These are phyloP conservation scores for Claviceps fusiformis DNA, from an alignment of 2,329 filamentous ascomycete genomes.

Conservation along the genomic window DNA sequence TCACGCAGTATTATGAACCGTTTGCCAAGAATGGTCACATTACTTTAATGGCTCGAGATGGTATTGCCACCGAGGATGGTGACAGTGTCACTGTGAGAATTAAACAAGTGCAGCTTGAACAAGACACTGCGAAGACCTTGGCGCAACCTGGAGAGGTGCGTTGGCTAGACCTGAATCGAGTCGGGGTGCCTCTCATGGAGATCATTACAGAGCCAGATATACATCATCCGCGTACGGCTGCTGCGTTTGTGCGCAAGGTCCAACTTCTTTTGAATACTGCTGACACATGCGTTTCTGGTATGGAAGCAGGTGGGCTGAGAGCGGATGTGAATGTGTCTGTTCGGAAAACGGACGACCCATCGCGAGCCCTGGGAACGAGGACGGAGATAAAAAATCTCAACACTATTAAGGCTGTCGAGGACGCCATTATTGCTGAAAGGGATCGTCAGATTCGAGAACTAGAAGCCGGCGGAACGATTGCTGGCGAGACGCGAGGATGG, in stretches of 20 bases:
- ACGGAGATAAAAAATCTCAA: conserved; percentile 97
- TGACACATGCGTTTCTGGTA: conserved; percentile 76
- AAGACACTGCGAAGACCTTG: conserved; percentile 91
- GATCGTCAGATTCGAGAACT: conserved; percentile 76
- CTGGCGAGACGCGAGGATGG: conserved; percentile 89
- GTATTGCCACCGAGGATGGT: conserved; percentile 62
- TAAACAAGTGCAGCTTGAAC: conserved; percentile 91
- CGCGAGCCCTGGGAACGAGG: conserved; percentile 54
- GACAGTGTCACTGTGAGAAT: conserved; percentile 63
- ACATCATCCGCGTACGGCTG: conserved; percentile 74
- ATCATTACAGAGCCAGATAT: conserved; percentile 89
- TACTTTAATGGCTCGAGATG: conserved; percentile 60
- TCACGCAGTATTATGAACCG: conserved; percentile 84
- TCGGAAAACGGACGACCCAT: conserved; percentile 36
- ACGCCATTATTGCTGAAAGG: conserved; percentile 83
- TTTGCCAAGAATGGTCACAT: conserved; percentile 59
- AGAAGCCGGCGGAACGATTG: conserved; percentile 58
- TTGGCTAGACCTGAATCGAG: conserved; percentile 87
- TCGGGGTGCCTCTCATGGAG: conserved; percentile 81
- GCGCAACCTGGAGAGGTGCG: conserved; percentile 60
- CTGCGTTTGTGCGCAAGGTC: conserved; percentile 78
- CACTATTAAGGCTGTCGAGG: conserved; percentile 88
- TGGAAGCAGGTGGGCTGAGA: conserved; percentile 83
- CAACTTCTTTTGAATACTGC: conserved; percentile 68
- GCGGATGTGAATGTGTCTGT: conserved; percentile 96